phyloP scores from a whole-genome alignment of 2,329 filamentous ascomycete species.

The Aspergillus felis region DNA sequence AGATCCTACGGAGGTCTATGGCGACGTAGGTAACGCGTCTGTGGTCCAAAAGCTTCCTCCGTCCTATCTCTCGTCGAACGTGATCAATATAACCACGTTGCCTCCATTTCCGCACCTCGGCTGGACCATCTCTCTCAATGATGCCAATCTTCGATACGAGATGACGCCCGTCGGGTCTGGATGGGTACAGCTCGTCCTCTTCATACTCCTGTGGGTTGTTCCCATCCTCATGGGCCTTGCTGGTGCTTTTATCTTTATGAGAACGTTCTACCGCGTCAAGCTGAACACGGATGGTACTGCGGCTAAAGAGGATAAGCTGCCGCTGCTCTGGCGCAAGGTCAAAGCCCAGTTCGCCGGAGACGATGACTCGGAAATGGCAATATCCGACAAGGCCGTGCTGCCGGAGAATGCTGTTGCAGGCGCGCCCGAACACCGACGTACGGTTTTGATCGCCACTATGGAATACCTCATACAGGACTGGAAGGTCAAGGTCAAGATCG shows the following conservation, averaged over 20 bases:
- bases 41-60: slow-evolving; percentile 62
- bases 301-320: slow-evolving; percentile 8
- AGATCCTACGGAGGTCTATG: slow-evolving; percentile 55
- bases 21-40: slow-evolving; percentile 59
- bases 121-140: slow-evolving; percentile 54
- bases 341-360: background rate
- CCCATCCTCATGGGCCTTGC: slow-evolving; percentile 48
- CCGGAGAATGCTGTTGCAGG: background rate
- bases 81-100: slow-evolving; percentile 55
- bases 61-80: slow-evolving; percentile 34
- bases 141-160: slow-evolving; percentile 50
- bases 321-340: background rate
- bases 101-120: slow-evolving; percentile 53
- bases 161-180: slow-evolving; percentile 52
- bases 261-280: slow-evolving; percentile 61
- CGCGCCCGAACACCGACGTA: slow-evolving; percentile 40
- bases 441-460: slow-evolving; percentile 65
- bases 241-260: slow-evolving; percentile 54
- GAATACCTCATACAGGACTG: slow-evolving; percentile 70
- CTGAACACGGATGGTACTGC: slow-evolving; percentile 52
- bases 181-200: slow-evolving; percentile 51
- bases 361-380: background rate
- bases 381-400: background rate
- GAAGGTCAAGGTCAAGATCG: slow-evolving; percentile 68
- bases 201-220: slow-evolving; percentile 50